A percentile compares a stretch with the other conserved stretches of the same genome.
Evolutionary conservation across 2,329 filamentous ascomycete species (phyloP).

Genomic region (Arthroderma sp.): DNA sequence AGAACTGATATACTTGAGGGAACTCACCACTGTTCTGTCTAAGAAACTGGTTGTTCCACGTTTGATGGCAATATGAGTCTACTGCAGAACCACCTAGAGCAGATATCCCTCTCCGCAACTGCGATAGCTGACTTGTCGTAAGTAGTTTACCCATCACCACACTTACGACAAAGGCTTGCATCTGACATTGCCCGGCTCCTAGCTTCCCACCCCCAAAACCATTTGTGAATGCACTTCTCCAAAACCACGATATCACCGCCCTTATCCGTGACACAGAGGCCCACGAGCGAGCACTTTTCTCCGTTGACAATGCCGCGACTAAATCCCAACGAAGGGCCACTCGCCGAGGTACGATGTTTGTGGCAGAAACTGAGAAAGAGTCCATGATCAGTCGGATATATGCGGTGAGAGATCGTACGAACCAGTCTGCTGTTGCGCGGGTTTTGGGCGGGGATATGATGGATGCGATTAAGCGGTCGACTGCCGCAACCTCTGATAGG

Average conservation of each 20-base stretch:
- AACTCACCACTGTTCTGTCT: neutral
- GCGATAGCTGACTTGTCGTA: slow-evolving; percentile 66
- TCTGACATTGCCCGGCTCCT: neutral
- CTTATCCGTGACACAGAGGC: slow-evolving; percentile 90
- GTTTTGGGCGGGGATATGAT: slow-evolving; percentile 82
- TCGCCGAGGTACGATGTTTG: slow-evolving; percentile 41
- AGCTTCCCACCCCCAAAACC: slow-evolving; percentile 76
- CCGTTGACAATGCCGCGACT: slow-evolving; percentile 57
- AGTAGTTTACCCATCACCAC: slow-evolving; percentile 20
- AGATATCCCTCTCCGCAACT: slow-evolving; percentile 63
- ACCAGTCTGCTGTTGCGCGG: slow-evolving; percentile 62
- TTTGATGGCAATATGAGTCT: slow-evolving; percentile 47
- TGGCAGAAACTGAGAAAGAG: slow-evolving; percentile 26
- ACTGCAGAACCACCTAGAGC: slow-evolving; percentile 59
- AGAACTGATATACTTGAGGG: too few species aligned
- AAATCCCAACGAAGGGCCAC: slow-evolving; percentile 37
- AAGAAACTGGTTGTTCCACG: neutral
- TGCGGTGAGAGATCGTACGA: slow-evolving; percentile 46
- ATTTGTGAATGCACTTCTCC: slow-evolving; percentile 86
- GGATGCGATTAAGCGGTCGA: slow-evolving; percentile 56
- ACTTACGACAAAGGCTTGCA: neutral
- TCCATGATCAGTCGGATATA: slow-evolving; percentile 37
- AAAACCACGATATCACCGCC: slow-evolving; percentile 80
- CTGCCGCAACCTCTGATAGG: slow-evolving; percentile 42
- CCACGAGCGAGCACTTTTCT: slow-evolving; percentile 91